Conservation (phyloP, 1,284 basidiomycete species). For the Hemileia vastatrix region DNA sequence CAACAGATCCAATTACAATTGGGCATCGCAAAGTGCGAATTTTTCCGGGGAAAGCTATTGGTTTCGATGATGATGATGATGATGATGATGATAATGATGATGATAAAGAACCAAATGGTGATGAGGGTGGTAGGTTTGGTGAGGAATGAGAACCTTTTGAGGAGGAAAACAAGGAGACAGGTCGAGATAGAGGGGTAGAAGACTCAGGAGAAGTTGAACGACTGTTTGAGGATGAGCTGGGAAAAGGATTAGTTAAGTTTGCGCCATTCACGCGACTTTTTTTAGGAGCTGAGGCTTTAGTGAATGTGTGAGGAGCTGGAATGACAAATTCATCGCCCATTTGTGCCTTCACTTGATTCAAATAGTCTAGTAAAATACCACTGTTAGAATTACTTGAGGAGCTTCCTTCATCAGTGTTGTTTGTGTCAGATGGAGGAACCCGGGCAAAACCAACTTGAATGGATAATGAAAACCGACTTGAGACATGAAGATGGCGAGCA, state of each 20-base stretch:
- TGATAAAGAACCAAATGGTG: constrained; percentile 24
- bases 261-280: constrained; percentile 24
- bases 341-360: constrained; percentile 5
- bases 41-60: constrained; percentile 36
- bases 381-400: no score
- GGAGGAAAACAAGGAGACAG: constrained; percentile 26
- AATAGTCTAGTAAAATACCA: constrained; percentile 9
- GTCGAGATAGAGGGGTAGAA: constrained; percentile 33
- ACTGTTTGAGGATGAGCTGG: constrained; percentile 28
- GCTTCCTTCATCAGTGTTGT: no score
- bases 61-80: constrained; percentile 4
- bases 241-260: constrained; percentile 26
- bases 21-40: constrained; percentile 45
- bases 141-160: constrained; percentile 11
- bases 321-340: constrained; percentile 14
- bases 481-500: constrained; percentile 37
- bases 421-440: no score
- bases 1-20: constrained; percentile 47
- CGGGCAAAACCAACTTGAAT: constrained; percentile 39
- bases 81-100: constrained; percentile 17
- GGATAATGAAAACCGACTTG: constrained; percentile 44
- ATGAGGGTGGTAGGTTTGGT: constrained; percentile 16
- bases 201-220: constrained; percentile 28
- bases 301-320: constrained; percentile 22
- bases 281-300: constrained; percentile 23